Base-by-base conservation (phyloP, 768 basidiomycete genomes). In the Tylopilus subfusipes region DNA sequence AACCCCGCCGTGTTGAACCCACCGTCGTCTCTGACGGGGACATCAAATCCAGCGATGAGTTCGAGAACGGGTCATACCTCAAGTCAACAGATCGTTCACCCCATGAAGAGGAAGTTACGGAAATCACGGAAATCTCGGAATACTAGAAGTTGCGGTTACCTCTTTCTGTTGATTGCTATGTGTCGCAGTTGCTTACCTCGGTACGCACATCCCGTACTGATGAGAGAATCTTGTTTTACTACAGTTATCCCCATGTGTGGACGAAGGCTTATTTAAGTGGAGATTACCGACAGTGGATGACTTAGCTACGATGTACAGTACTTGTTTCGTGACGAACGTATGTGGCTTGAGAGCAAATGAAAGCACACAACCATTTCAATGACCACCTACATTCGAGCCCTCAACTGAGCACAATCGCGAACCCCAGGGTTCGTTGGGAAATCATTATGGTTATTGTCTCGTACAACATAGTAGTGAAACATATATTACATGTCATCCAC, bases 401-500 rank as follows among this genome's bases (percentile, higher is more conserved):
- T 38, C 6, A 2, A 19, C n/a, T 19, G 34, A 14, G 34, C n/a
- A 18, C 27, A 9, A 4, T 29, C 27, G 9, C n/a, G 36, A 9
- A 36, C 4, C 9, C 36, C 16, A n/a, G n/a, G 18, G 18, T 38
- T 38, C 7, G 36, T 5, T 9, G 21, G 5, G 31, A 27, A 30
- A 49, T 12, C 42, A 51, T 42, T 31, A 50, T n/a, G 43, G 42
- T 22, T 19, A 34, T 24, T 16, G 30, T 40, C 51, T 21, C 19
- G 33, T 48, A 53, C 45, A 31, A 42, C n/a, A 34, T 49, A 38
- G 22, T 19, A 34, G 31, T 40, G 45, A 48, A 24, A 56, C 30
- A 50, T 42, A 54, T 16, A 29, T 63, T 82, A 96, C 94, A 97
- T 97, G 67, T 96, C 94, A 59, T 97, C 94, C 51, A 88, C 85